Evolutionary conservation across 192 early-diverging fungal species (phyloP), one percentile per base, ranked within the genome.

Genomic region (Backusella liffmaniae): DNA sequence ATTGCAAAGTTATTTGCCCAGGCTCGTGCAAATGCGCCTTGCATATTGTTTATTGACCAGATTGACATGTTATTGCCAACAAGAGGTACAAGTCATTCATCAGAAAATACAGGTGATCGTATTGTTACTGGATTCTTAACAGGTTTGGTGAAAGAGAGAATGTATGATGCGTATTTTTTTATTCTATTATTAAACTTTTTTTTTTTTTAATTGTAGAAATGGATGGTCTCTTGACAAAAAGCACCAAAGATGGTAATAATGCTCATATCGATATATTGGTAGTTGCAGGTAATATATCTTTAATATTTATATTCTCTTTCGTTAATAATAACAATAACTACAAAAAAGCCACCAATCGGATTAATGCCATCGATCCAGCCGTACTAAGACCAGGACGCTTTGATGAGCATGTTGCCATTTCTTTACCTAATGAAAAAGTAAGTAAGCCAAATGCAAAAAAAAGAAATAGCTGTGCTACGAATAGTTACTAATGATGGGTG

Each of bases 31-130:
- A 93, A 88, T 80, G 84, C 95, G 4, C 97, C 97, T 0, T 97
- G 96, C 72, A 91, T 98, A 9, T 79, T 99, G 15, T 90, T 99
- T 41, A 94, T 99, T 75, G 97, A 99, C 82, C 94, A 98, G 82
- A 90, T 93, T 67, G 96, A 97, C 76, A 87, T 92, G n/a, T 77
- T 97, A 6, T 88, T 93, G 1, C 94, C 93, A 15, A 81, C 80
- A 34, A 86, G 95, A 73, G 96, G 93, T 42, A 88, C 88, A 0
- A 88, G 86, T 29, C 70, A 77, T 36, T 89, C 94, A 6, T 90
- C 92, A 0, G 95, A 97, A 76, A 94, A 94, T 74, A 94, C 93
- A 7, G 88, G 89, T 18, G 93, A 96, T 66, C 89, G 96, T 26
- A 94, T 97, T 29, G 95, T 96, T n/a, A 96, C 96, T 37, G 88